Conservation (phyloP, 208 protist species). For the Lotmaria passim region DNA sequence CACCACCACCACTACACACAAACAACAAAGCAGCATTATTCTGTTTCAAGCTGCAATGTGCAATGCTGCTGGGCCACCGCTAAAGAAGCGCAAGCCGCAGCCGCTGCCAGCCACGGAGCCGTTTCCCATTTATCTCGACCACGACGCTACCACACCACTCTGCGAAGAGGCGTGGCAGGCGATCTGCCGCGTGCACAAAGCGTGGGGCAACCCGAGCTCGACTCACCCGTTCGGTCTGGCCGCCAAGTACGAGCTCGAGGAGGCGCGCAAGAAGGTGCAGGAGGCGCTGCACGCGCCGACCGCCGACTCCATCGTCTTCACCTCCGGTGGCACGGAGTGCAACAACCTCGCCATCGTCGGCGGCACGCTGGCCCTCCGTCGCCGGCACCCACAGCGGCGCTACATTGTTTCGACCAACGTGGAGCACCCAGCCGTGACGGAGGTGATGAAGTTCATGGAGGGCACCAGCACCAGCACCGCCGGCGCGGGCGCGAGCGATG, state of each 20-base stretch:
- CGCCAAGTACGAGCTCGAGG: constrained; percentile 85
- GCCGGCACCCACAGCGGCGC: constrained; percentile 29
- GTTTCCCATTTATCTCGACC: constrained; percentile 93
- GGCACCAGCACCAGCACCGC: background rate
- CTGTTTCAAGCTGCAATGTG: constrained; percentile 50
- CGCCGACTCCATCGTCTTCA: constrained; percentile 89
- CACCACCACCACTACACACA: no score
- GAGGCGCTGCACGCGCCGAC: constrained; percentile 47
- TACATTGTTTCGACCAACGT: constrained; percentile 79
- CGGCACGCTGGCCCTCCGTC: constrained; percentile 44
- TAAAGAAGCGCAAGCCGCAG: constrained; percentile 64
- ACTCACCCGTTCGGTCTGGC: constrained; percentile 83
- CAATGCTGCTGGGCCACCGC: constrained; percentile 66
- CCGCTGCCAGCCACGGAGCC: constrained; percentile 57
- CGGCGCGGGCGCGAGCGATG: background rate
- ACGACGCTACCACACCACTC: constrained; percentile 94
- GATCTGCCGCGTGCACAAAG: constrained; percentile 51
- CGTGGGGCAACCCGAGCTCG: constrained; percentile 93
- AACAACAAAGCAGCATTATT: no score
- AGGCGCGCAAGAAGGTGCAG: constrained; percentile 63
- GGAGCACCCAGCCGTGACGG: constrained; percentile 89
- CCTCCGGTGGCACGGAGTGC: constrained; percentile 93
- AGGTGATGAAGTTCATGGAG: constrained; percentile 73
- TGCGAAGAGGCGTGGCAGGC: constrained; percentile 81
- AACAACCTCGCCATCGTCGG: constrained; percentile 94